Conservation (phyloP, 1,284 basidiomycete genomes). For the Cryptococcus sp. region DNA sequence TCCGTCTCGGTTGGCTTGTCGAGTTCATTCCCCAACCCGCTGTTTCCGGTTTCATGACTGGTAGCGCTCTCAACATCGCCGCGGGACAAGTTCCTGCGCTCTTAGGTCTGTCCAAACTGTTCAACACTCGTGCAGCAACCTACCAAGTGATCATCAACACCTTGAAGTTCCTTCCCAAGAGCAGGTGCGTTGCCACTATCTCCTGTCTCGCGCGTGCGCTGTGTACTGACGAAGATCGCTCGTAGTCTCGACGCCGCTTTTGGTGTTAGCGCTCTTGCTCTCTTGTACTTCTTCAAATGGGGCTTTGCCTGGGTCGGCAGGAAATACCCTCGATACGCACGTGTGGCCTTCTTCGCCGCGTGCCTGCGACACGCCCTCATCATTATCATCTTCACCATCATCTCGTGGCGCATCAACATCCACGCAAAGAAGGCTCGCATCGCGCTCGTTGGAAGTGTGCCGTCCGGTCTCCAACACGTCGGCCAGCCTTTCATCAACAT, state of each 20-base stretch:
- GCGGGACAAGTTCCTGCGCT: slow-evolving; percentile 81
- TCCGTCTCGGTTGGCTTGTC: slow-evolving; percentile 90
- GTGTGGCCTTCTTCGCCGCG: slow-evolving; percentile 83
- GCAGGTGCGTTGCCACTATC: neutral
- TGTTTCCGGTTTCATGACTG: slow-evolving; percentile 80
- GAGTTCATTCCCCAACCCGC: slow-evolving; percentile 83
- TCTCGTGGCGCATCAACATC: slow-evolving; percentile 78
- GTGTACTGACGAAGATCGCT: slow-evolving; percentile 49
- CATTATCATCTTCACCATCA: slow-evolving; percentile 78
- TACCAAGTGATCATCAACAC: slow-evolving; percentile 94
- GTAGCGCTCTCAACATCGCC: slow-evolving; percentile 84
- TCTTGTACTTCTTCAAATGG: slow-evolving; percentile 74
- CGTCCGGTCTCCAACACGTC: slow-evolving; percentile 77
- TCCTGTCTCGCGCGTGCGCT: too few species aligned
- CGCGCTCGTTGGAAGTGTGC: slow-evolving; percentile 79
- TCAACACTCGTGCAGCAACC: slow-evolving; percentile 77
- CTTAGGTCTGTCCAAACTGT: slow-evolving; percentile 74
- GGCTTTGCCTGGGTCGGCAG: slow-evolving; percentile 62
- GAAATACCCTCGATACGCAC: slow-evolving; percentile 69
- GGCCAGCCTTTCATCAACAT: slow-evolving; percentile 68
- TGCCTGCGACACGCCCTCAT: slow-evolving; percentile 85
- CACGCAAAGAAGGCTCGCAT: slow-evolving; percentile 73
- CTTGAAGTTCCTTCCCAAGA: slow-evolving; percentile 67
- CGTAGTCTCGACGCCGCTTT: slow-evolving; percentile 78
- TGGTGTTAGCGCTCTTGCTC: slow-evolving; percentile 67